Percentiles rank a stretch among this genome's conserved stretches.
Conservation (phyloP, 805 yeast genomes). For the Metschnikowia lochheadii region DNA sequence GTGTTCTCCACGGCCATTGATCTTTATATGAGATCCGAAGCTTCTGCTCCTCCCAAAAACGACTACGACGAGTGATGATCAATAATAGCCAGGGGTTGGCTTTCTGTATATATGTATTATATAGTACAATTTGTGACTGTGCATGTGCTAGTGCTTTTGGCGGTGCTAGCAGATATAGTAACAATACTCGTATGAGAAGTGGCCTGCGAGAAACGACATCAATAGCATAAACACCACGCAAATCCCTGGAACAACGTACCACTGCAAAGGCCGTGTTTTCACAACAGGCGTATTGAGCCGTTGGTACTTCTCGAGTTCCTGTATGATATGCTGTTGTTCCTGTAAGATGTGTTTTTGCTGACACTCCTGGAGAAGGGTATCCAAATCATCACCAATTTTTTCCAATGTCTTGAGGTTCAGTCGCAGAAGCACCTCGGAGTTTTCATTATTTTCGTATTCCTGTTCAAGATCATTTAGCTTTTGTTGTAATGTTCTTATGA, state of each 20-base stretch:
- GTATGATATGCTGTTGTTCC: constrained; percentile 13
- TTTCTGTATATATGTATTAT: constrained; percentile 9
- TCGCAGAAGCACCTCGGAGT: constrained; percentile 2
- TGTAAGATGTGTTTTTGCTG: constrained; percentile 11
- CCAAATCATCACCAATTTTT: constrained; percentile 6
- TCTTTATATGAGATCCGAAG: constrained; percentile 18
- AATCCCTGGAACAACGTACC: constrained; percentile 4
- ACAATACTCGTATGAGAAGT: constrained; percentile 35
- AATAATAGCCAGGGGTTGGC: neutral
- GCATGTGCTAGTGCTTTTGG: neutral
- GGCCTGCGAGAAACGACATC: constrained; percentile 28
- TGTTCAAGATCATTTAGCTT: constrained; percentile 8
- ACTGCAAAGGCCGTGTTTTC: neutral
- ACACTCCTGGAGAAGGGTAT: constrained; percentile 8
- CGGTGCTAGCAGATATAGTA: constrained; percentile 32
- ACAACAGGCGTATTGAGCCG: neutral
- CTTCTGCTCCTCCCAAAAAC: constrained; percentile 65
- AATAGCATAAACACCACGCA: constrained; percentile 10
- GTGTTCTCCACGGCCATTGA: constrained; percentile 78
- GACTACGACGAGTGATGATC: constrained; percentile 65
- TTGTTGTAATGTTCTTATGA: constrained; percentile 10
- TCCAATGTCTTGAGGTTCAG: constrained; percentile 6
- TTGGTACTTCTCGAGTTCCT: constrained; percentile 26
- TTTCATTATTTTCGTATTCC: constrained; percentile 1
- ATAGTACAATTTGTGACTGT: constrained; percentile 7